Evolutionary conservation across 495 filamentous ascomycete genomes (phyloP), one percentile per base, ranked within the genome.

Genomic region (Xylaria telfairii): DNA sequence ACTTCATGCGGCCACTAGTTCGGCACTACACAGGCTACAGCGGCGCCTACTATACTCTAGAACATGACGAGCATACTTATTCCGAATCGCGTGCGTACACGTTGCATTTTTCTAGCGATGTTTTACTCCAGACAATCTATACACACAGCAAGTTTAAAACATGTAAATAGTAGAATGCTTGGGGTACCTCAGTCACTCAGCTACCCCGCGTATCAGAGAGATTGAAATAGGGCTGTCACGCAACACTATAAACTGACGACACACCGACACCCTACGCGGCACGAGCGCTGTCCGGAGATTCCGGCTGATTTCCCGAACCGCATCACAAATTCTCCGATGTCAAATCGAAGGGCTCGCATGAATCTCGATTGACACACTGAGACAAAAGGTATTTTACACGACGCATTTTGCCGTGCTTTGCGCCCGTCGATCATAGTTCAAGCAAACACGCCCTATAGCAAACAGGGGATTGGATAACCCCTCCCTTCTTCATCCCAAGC

Each of bases 271-370:
- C 8, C 34, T 4, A 37, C 62, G 21, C 44, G 62, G 44, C 42
- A 65, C 62, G 28, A 21, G 39, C 62, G 62, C 44, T 15, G 42
- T 34, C 62, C 44, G 44, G 61, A 32, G 61, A 49, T 30, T 30
- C 42, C 17, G 62, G 44, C 62, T 65, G 30, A 65, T 49, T 13
- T 37, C 26, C 28, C 62, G 62, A 54, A 30, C 47, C 34, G 62
- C 34, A 21, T 66, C 64, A 54, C 0, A 4, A 53, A 26, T n/a
- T 34, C n/a, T 42, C 47, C 47, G 46, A 66, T 12, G 15, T 42
- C 34, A n/a, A n/a, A 30, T 42, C 17, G 8, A 53, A 42, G 21
- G 21, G 30, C 46, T 21, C 30, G 63, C 42, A 49, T 51, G 63
- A 62, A 26, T 62, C n/a, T 53, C n/a, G 46, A 8, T 53, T 4